A percentile compares a stretch with the other conserved stretches of the same genome.
Conservation (phyloP, 2,329 filamentous ascomycete species). For the Cucurbitaria berberidis region DNA sequence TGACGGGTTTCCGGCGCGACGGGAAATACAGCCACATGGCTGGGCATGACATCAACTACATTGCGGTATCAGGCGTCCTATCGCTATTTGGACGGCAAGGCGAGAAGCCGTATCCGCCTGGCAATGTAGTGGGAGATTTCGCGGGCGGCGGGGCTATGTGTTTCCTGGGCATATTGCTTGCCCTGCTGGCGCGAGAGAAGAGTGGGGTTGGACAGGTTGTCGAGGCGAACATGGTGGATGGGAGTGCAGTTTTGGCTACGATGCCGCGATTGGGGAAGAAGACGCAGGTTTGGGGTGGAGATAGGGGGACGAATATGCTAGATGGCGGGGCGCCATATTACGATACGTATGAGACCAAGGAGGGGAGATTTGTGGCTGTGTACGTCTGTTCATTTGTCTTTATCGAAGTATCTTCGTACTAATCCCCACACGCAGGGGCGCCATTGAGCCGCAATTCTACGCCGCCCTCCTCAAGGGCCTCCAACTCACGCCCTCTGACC, state of each 20-base stretch:
- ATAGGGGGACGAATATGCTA: conserved; percentile 76
- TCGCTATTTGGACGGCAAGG: conserved; percentile 73
- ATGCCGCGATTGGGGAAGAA: conserved; percentile 75
- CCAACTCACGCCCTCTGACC: conserved; percentile 57
- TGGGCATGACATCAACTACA: conserved; percentile 95
- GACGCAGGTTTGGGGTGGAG: conserved; percentile 65
- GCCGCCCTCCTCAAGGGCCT: conserved; percentile 70
- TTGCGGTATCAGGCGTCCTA: conserved; percentile 83
- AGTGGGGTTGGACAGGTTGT: conserved; percentile 83
- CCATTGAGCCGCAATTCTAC: conserved; percentile 89
- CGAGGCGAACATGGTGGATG: conserved; percentile 97
- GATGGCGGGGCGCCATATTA: conserved; percentile 91
- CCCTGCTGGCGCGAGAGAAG: conserved; percentile 69
- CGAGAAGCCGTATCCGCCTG: conserved; percentile 77
- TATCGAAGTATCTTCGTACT: neutral
- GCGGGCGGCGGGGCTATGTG: conserved; percentile 85
- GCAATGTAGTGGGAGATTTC: conserved; percentile 88
- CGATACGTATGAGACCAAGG: conserved; percentile 83
- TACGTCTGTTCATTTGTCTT: conserved; percentile 39
- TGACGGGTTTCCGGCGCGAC: conserved; percentile 89
- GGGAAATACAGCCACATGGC: conserved; percentile 88
- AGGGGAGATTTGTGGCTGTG: conserved; percentile 81
- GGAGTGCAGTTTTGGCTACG: conserved; percentile 76
- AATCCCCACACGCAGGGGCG: conserved; percentile 59
- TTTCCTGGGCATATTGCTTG: conserved; percentile 81